phyloP scores from a whole-genome alignment of 768 basidiomycete genomes.

The Macrolepiota fuliginosa region DNA sequence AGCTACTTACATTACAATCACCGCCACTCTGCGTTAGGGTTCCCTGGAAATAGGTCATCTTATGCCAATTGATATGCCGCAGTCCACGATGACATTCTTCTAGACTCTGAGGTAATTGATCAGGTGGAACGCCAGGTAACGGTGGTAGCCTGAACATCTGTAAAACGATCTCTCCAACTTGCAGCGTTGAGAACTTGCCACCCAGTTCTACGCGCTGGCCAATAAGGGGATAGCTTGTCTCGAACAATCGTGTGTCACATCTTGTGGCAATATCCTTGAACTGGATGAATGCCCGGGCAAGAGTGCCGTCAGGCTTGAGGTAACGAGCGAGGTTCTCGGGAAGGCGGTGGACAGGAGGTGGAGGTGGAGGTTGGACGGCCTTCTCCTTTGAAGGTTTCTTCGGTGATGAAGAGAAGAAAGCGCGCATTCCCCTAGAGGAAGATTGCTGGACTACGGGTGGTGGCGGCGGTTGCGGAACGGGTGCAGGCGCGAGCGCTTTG shows the following conservation, averaged over 20 bases:
- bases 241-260: slow-evolving; percentile 84
- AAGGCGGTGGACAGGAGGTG: slow-evolving; percentile 41
- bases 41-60: slow-evolving; percentile 91
- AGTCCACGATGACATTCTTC: slow-evolving; percentile 91
- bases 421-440: slow-evolving; percentile 65
- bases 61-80: slow-evolving; percentile 90
- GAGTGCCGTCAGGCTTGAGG: slow-evolving; percentile 80
- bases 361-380: slow-evolving; percentile 35
- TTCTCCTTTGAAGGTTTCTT: slow-evolving; percentile 59
- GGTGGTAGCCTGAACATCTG: slow-evolving; percentile 91
- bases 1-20: slow-evolving; percentile 74
- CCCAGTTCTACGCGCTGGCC: slow-evolving; percentile 65
- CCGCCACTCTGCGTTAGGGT: slow-evolving; percentile 91
- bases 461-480: slow-evolving; percentile 24
- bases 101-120: slow-evolving; percentile 84
- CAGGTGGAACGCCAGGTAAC: slow-evolving; percentile 74
- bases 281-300: slow-evolving; percentile 83
- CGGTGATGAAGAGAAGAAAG: slow-evolving; percentile 74
- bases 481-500: slow-evolving; percentile 51
- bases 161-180: slow-evolving; percentile 84
- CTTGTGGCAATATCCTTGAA: slow-evolving; percentile 84
- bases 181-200: slow-evolving; percentile 57
- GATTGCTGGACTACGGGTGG: slow-evolving; percentile 42
- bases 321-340: slow-evolving; percentile 81
- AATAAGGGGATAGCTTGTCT: slow-evolving; percentile 79